These are phyloP conservation scores for Zasmidium cellare DNA, from an alignment of 2,329 filamentous ascomycete genomes.

Conservation along the genomic window DNA sequence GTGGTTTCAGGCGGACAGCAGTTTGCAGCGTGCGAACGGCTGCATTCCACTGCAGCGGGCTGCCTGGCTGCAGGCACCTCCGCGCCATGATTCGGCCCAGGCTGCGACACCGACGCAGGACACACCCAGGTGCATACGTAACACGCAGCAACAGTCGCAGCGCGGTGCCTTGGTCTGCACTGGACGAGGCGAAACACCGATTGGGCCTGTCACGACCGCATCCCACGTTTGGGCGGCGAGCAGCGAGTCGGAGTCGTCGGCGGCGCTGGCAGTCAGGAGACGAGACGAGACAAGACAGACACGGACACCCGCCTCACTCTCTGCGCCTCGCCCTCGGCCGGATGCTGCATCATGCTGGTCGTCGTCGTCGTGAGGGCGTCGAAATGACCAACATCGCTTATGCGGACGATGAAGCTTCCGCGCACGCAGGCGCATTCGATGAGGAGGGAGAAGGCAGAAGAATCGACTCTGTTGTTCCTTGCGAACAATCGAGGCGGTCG, in stretches of 20 bases:
- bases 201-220: background rate
- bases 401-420: no score
- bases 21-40: constrained; percentile 3
- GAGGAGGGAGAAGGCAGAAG: no score
- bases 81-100: constrained; percentile 1
- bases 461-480: no score
- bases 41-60: background rate
- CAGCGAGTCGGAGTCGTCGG: background rate
- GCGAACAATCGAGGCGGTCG: no score
- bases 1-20: background rate
- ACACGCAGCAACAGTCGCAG: background rate
- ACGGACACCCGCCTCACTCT: background rate
- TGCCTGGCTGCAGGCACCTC: constrained; percentile 1
- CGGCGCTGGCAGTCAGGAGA: background rate
- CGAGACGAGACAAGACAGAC: background rate
- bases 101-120: constrained; percentile 2
- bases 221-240: background rate
- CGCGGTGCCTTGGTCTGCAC: background rate
- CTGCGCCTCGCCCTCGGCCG: background rate
- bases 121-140: constrained; percentile 2
- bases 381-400: background rate
- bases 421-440: no score
- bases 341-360: background rate
- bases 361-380: background rate
- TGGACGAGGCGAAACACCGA: constrained; percentile 1